Evolutionary conservation across 2,329 filamentous ascomycete genomes (phyloP).

Genomic region (Neurospora crassa): DNA sequence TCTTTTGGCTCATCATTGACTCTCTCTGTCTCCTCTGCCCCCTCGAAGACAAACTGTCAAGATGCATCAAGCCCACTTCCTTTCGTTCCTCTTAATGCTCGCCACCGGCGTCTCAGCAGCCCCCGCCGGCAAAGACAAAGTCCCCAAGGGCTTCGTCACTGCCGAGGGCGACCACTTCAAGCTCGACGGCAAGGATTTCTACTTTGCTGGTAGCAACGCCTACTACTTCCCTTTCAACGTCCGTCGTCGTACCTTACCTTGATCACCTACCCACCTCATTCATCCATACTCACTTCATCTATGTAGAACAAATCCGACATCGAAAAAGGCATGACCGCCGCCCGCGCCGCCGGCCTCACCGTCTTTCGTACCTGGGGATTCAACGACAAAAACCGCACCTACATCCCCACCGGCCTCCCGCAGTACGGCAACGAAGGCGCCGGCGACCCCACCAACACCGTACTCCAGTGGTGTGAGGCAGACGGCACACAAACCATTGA

Average conservation of each 20-base stretch:
- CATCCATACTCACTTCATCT: not conserved
- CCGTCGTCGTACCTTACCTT: conserved; percentile 8
- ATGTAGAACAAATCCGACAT: conserved; percentile 36
- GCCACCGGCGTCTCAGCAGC: conserved; percentile 10
- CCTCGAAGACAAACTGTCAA: not conserved
- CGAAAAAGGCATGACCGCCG: conserved; percentile 34
- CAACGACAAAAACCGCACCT: conserved; percentile 45
- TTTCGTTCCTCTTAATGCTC: conserved; percentile 8
- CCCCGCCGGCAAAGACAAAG: conserved; percentile 8
- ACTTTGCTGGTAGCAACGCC: conserved; percentile 48
- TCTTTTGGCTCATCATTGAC: not conserved
- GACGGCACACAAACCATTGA: conserved; percentile 37
- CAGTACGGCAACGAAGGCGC: conserved; percentile 41
- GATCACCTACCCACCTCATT: not conserved
- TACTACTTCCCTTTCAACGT: conserved; percentile 47
- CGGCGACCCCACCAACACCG: conserved; percentile 32
- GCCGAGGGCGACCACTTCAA: conserved; percentile 40
- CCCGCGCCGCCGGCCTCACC: conserved; percentile 37
- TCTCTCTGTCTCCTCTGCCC: not conserved
- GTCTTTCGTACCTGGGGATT: conserved; percentile 50
- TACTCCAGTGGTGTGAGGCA: conserved; percentile 35
- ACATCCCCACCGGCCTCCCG: conserved; percentile 34
- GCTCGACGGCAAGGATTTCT: conserved; percentile 44
- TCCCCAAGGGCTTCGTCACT: conserved; percentile 35
- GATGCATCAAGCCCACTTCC: conserved; percentile 2